Conservation (phyloP, 2,329 filamentous ascomycete species). For the Aspergillaceae sp. region DNA sequence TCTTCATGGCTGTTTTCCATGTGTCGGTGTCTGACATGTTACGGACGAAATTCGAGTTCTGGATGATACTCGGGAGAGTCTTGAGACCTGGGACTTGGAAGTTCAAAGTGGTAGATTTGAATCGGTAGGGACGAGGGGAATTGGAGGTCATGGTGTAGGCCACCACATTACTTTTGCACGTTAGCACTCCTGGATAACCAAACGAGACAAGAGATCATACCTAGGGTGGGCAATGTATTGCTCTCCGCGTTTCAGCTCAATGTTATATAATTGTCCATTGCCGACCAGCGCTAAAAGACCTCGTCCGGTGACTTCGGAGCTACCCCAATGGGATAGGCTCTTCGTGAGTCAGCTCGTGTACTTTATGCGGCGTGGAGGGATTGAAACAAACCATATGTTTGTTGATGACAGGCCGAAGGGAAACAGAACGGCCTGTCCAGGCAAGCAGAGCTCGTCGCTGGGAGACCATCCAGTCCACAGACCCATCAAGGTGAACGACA, state of each 20-base stretch:
- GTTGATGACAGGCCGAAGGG: slow-evolving; percentile 66
- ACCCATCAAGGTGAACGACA: slow-evolving; percentile 82
- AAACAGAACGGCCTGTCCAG: slow-evolving; percentile 86
- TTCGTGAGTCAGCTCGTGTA: slow-evolving; percentile 34
- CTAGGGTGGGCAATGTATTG: slow-evolving; percentile 83
- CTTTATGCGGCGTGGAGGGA: neutral
- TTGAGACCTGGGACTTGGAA: slow-evolving; percentile 65
- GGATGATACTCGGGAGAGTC: slow-evolving; percentile 55
- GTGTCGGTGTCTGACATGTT: slow-evolving; percentile 61
- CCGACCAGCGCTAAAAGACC: slow-evolving; percentile 78
- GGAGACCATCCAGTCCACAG: slow-evolving; percentile 87
- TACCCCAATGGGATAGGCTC: slow-evolving; percentile 82
- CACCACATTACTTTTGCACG: slow-evolving; percentile 60
- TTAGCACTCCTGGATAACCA: neutral
- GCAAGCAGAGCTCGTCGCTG: slow-evolving; percentile 85
- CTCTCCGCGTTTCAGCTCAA: slow-evolving; percentile 72
- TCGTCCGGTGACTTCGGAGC: slow-evolving; percentile 75
- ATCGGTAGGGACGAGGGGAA: slow-evolving; percentile 73
- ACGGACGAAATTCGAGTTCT: slow-evolving; percentile 63
- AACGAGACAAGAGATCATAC: slow-evolving; percentile 22
- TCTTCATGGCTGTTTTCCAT: slow-evolving; percentile 61
- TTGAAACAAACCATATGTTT: slow-evolving; percentile 50
- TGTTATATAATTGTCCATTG: slow-evolving; percentile 80
- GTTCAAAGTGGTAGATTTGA: slow-evolving; percentile 65
- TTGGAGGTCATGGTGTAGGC: slow-evolving; percentile 73